phyloP scores from a whole-genome alignment of 495 filamentous ascomycete genomes.

The Chaetomium tenue region DNA sequence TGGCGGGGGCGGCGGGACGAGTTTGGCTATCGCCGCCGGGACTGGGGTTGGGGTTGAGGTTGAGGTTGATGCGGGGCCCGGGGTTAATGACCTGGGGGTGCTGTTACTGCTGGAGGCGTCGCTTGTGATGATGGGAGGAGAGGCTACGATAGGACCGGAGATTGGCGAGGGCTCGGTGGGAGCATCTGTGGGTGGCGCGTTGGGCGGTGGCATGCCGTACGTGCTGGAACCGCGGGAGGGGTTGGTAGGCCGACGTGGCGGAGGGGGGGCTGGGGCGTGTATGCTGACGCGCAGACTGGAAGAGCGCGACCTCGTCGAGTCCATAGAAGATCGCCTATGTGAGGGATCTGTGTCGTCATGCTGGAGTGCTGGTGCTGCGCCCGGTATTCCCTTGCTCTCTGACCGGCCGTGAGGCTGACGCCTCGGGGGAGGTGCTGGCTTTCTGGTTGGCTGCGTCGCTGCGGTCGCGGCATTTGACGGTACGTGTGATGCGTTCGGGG shows the following conservation, averaged over 20 bases:
- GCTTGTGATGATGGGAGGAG: not conserved
- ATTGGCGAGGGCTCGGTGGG: not conserved
- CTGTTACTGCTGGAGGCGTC: not conserved
- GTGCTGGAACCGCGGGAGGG: slow-evolving; percentile 31
- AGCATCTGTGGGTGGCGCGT: slow-evolving; percentile 15
- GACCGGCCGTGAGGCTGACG: slow-evolving; percentile 44
- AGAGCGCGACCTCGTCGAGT: slow-evolving; percentile 44
- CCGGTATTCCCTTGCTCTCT: slow-evolving; percentile 37
- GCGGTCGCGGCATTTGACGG: slow-evolving; percentile 16
- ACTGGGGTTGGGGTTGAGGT: not conserved
- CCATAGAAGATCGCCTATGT: slow-evolving; percentile 43
- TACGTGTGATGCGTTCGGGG: slow-evolving; percentile 37
- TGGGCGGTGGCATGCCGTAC: slow-evolving; percentile 19
- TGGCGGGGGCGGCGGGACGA: slow-evolving; percentile 46
- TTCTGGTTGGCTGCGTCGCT: slow-evolving; percentile 30
- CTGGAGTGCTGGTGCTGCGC: slow-evolving; percentile 24
- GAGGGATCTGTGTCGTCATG: slow-evolving; percentile 35
- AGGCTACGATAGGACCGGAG: not conserved
- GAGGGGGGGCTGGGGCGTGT: slow-evolving; percentile 45
- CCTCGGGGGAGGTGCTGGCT: slow-evolving; percentile 51
- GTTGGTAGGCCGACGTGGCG: slow-evolving; percentile 43
- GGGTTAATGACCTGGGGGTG: not conserved
- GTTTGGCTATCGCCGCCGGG: slow-evolving; percentile 25
- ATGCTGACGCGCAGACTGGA: slow-evolving; percentile 40
- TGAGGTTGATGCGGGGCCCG: not conserved